Evolutionary conservation across 345 rosid genomes (phyloP).

Genomic region (Gossypium arboreum): DNA sequence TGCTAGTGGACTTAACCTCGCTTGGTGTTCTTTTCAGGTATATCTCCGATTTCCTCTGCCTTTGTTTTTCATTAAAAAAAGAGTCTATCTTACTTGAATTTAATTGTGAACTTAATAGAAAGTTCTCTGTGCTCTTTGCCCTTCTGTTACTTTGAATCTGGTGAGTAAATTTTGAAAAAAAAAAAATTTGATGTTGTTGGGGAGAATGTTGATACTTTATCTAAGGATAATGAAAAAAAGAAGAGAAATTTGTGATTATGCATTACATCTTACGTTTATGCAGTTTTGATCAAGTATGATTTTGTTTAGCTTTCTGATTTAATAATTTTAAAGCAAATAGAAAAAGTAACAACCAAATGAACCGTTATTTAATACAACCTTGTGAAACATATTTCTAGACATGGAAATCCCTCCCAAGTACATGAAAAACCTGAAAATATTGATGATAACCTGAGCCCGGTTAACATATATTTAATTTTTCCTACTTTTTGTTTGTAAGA

Average conservation of each 20-base stretch:
- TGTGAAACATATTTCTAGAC: background rate
- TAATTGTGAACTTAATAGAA: background rate
- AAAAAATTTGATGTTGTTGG: background rate
- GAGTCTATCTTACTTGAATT: background rate
- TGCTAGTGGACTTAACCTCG: conserved; percentile 44
- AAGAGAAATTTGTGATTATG: background rate
- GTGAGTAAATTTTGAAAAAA: background rate
- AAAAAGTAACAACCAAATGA: background rate
- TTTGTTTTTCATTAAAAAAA: no score
- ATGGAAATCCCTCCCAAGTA: background rate
- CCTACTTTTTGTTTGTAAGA: background rate
- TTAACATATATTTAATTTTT: no score
- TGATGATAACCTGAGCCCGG: background rate
- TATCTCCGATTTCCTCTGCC: background rate
- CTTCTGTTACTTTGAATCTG: background rate
- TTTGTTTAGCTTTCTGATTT: background rate
- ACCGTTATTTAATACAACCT: background rate
- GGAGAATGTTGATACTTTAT: background rate
- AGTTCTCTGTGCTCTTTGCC: background rate
- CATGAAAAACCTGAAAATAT: background rate
- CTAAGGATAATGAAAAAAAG: background rate
- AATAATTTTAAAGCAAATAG: background rate
- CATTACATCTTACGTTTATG: background rate
- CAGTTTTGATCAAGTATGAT: background rate
- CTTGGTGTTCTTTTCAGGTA: conserved; percentile 61